phyloP scores from a whole-genome alignment of 371 early-diverging fungal species.

The Haplosporangium sp. region DNA sequence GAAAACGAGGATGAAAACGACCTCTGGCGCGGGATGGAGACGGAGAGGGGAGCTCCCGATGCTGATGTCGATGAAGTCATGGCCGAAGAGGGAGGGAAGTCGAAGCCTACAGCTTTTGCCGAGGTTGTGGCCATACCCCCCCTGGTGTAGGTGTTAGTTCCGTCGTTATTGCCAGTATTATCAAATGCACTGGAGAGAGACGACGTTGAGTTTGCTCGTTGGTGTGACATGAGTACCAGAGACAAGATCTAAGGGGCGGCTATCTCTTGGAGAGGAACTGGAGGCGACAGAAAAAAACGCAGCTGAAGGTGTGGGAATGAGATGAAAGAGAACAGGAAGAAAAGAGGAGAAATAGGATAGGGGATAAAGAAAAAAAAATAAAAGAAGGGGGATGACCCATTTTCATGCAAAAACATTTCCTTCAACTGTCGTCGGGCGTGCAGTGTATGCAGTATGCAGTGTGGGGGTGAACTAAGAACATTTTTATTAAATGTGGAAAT shows the following conservation, averaged over 20 bases:
- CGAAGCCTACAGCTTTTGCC: not conserved
- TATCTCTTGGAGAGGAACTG: not conserved
- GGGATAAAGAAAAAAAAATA: not conserved
- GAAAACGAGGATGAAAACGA: conserved; percentile 47
- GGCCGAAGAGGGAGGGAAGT: conserved; percentile 1
- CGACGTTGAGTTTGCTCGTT: conserved; percentile 42
- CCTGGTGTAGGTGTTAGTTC: not conserved
- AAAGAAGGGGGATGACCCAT: not conserved
- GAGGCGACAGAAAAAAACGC: not conserved
- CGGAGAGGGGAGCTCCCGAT: conserved; percentile 12
- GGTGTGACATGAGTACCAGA: conserved; percentile 36
- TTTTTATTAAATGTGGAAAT: too few species aligned
- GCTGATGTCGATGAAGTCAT: conserved; percentile 2
- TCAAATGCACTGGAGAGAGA: conserved; percentile 32
- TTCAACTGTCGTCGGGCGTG: not conserved
- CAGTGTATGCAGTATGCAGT: not conserved
- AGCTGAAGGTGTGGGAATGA: not conserved
- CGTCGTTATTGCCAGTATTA: conserved; percentile 1
- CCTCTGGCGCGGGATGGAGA: conserved; percentile 45
- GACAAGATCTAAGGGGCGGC: not conserved
- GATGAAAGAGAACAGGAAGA: conserved; percentile 1
- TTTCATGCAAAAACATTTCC: not conserved
- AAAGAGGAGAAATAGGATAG: not conserved
- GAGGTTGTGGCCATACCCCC: conserved; percentile 24
- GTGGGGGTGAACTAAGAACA: too few species aligned